These are phyloP conservation scores for Lobosporangium transversale DNA, from an alignment of 192 early-diverging fungal species.

Conservation along the genomic window DNA sequence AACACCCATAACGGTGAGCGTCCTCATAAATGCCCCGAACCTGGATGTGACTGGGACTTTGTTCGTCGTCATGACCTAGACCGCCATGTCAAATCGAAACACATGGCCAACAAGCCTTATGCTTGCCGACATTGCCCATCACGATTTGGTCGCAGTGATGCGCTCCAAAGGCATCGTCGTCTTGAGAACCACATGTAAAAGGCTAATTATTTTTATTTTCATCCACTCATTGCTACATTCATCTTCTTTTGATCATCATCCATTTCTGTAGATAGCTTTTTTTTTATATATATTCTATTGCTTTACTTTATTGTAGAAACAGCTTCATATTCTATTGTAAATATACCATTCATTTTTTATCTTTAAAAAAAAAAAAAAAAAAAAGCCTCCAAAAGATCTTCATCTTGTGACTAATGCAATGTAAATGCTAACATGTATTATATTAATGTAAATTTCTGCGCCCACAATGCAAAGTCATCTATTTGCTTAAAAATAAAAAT, in stretches of 20 bases:
- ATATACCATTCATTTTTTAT: too few relatives aligned
- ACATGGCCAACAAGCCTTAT: slow-evolving; percentile 68
- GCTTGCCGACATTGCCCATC: slow-evolving; percentile 71
- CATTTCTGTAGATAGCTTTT: slow-evolving; percentile 10
- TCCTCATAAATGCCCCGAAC: slow-evolving; percentile 73
- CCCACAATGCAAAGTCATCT: too few relatives aligned
- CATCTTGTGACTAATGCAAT: too few relatives aligned
- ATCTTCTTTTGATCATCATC: background rate
- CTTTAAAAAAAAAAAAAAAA: too few relatives aligned
- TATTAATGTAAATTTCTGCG: too few relatives aligned
- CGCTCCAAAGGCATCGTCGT: slow-evolving; percentile 71
- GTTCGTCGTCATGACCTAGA: slow-evolving; percentile 82
- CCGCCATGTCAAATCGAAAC: slow-evolving; percentile 73
- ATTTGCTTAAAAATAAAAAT: too few relatives aligned
- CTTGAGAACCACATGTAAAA: slow-evolving; percentile 46
- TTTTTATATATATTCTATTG: too few relatives aligned
- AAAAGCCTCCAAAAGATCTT: too few relatives aligned
- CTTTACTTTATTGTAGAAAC: too few relatives aligned
- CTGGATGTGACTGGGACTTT: slow-evolving; percentile 73
- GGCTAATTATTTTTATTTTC: background rate
- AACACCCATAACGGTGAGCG: slow-evolving; percentile 81
- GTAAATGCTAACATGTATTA: too few relatives aligned
- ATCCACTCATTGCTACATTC: background rate
- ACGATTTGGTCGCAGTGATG: slow-evolving; percentile 79
- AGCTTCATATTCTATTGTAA: too few relatives aligned